These are phyloP conservation scores for Fistulifera solaris DNA, from an alignment of 108 stramenopile genomes.

Conservation along the genomic window DNA sequence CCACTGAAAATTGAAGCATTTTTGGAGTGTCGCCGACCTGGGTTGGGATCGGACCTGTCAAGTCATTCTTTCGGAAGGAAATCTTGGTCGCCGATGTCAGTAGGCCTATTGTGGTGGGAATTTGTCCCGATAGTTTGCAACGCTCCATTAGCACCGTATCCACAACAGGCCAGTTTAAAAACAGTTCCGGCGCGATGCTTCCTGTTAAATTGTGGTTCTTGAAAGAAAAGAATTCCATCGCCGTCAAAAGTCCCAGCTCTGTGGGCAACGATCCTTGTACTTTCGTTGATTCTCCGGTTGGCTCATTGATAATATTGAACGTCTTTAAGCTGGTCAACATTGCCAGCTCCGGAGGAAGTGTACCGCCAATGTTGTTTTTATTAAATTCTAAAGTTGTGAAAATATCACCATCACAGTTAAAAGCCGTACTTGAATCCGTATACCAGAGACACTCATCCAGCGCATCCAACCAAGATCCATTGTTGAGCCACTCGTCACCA, in stretches of 20 bases:
- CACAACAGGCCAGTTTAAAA: conserved; percentile 18
- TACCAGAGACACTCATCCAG: conserved; percentile 5
- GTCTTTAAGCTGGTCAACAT: neutral
- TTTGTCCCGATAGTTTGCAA: conserved; percentile 36
- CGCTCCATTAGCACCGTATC: conserved; percentile 39
- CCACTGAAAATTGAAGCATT: neutral
- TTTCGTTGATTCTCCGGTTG: neutral
- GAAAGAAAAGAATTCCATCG: neutral
- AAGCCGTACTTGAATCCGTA: neutral
- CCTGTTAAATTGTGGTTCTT: neutral
- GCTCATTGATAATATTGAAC: neutral
- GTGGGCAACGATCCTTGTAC: neutral
- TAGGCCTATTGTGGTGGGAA: conserved; percentile 60
- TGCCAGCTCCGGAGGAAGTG: conserved; percentile 3
- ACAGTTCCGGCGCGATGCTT: conserved; percentile 6
- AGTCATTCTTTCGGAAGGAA: conserved; percentile 8
- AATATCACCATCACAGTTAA: neutral
- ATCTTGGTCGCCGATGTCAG: conserved; percentile 22
- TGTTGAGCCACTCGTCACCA: conserved; percentile 10
- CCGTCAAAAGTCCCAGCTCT: neutral
- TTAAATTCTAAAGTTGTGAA: neutral
- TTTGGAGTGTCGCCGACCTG: neutral
- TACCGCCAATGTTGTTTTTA: conserved; percentile 2
- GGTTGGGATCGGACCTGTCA: conserved; percentile 9
- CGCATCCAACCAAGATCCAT: neutral